phyloP scores from a whole-genome alignment of 805 yeast genomes.

The Pichia deserticola region DNA sequence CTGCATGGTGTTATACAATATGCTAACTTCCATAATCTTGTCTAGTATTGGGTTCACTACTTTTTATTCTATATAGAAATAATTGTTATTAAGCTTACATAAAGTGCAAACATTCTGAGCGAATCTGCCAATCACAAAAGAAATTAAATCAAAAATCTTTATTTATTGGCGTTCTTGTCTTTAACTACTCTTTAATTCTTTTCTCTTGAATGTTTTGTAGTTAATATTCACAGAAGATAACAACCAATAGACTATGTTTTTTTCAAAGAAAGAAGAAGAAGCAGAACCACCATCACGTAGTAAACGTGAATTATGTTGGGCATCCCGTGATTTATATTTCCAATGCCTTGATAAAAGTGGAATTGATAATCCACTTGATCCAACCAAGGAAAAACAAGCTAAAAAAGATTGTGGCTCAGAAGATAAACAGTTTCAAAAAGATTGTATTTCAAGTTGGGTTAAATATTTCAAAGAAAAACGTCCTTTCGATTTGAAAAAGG shows the following conservation, averaged over 20 bases:
- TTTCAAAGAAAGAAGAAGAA: conserved; percentile 15
- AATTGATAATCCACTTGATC: conserved; percentile 64
- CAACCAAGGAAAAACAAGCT: conserved; percentile 31
- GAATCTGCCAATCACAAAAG: too few relatives aligned
- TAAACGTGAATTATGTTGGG: conserved; percentile 82
- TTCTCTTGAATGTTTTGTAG: too few relatives aligned
- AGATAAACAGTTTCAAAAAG: conserved; percentile 53
- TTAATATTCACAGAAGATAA: neutral
- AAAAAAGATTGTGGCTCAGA: conserved; percentile 49
- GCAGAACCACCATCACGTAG: conserved; percentile 46
- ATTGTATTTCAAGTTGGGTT: conserved; percentile 84
- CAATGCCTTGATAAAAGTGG: conserved; percentile 62
- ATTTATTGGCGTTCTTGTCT: neutral
- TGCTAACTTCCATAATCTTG: too few relatives aligned
- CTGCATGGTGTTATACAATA: too few relatives aligned
- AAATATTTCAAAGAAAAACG: conserved; percentile 87
- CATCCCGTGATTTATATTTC: conserved; percentile 71
- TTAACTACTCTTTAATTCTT: neutral
- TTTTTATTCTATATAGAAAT: too few relatives aligned
- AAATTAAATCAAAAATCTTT: neutral
- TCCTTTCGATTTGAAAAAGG: conserved; percentile 65
- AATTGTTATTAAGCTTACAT: too few relatives aligned
- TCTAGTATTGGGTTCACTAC: too few relatives aligned
- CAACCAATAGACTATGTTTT: neutral
- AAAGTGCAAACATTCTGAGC: too few relatives aligned